phyloP scores from a whole-genome alignment of 2,329 filamentous ascomycete genomes.

The Remersonia thermophila region DNA sequence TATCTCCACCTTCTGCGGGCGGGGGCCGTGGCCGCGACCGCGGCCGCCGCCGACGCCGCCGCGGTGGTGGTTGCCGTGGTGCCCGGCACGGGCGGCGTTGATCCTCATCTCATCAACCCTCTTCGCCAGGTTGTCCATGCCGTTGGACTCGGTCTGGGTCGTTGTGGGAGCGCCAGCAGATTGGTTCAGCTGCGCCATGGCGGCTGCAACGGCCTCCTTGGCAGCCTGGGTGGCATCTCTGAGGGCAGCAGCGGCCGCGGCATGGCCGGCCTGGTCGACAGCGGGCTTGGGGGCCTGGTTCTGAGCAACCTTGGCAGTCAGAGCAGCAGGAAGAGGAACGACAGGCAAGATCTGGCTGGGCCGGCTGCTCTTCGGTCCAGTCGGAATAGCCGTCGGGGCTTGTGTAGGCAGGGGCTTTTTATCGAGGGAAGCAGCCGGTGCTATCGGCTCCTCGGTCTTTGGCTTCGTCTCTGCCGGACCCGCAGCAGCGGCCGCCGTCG shows the following conservation, averaged over 20 bases:
- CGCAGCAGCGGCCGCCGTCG: conserved; percentile 37
- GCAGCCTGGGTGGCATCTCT: conserved; percentile 63
- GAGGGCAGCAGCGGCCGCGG: conserved; percentile 30
- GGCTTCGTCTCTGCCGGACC: conserved; percentile 60
- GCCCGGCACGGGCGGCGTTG: conserved; percentile 40
- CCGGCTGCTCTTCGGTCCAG: conserved; percentile 32
- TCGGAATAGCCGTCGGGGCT: conserved; percentile 30
- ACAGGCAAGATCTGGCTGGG: conserved; percentile 47
- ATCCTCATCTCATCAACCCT: conserved; percentile 68
- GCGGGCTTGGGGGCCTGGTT: conserved; percentile 24
- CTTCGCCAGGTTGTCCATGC: conserved; percentile 59
- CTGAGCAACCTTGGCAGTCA: conserved; percentile 21
- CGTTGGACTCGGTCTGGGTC: conserved; percentile 26
- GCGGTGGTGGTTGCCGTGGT: conserved; percentile 32
- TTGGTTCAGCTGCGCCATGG: conserved; percentile 57
- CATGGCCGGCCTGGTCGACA: conserved; percentile 25
- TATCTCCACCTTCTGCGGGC: conserved; percentile 65
- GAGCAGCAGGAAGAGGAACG: conserved; percentile 46
- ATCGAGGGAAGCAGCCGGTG: conserved; percentile 40
- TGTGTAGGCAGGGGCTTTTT: conserved; percentile 22
- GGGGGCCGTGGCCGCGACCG: conserved; percentile 33
- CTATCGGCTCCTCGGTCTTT: conserved; percentile 39
- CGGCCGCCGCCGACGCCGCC: conserved; percentile 39
- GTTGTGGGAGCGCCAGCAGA: conserved; percentile 16
- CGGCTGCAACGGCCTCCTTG: conserved; percentile 66